phyloP scores from a whole-genome alignment of 352 stramenopile species.

The Globisporangium nunn region DNA sequence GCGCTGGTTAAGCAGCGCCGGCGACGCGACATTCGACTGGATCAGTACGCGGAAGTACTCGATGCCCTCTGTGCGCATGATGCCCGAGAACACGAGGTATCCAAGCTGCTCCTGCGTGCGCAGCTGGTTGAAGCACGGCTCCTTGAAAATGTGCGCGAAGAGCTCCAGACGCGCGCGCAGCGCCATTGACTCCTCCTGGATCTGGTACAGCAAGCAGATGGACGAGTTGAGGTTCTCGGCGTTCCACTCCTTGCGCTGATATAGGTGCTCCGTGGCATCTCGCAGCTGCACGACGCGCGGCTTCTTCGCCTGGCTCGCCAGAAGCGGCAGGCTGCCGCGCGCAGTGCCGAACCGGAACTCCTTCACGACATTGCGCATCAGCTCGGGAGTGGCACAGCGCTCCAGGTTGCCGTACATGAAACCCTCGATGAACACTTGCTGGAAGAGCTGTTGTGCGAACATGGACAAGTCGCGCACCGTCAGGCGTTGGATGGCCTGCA shows the following conservation, averaged over 20 bases:
- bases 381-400: constrained; percentile 10
- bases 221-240: constrained; percentile 52
- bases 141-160: constrained; percentile 49
- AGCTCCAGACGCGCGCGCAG: constrained; percentile 38
- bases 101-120: constrained; percentile 65
- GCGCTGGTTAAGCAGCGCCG: constrained; percentile 54
- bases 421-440: constrained; percentile 59
- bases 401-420: constrained; percentile 74
- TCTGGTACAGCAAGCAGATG: constrained; percentile 43
- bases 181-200: constrained; percentile 29
- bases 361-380: constrained; percentile 45
- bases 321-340: constrained; percentile 27
- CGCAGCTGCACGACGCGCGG: constrained; percentile 53
- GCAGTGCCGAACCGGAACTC: constrained; percentile 26
- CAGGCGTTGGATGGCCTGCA: constrained; percentile 57
- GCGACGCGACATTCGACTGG: constrained; percentile 65
- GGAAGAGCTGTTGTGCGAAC: constrained; percentile 54
- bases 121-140: constrained; percentile 56
- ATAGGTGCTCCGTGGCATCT: constrained; percentile 40
- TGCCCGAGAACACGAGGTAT: constrained; percentile 61
- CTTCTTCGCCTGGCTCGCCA: constrained; percentile 38
- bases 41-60: constrained; percentile 70
- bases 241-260: constrained; percentile 52
- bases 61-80: constrained; percentile 32
- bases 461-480: constrained; percentile 38